Percentiles rank a stretch among this genome's conserved stretches.
These are phyloP conservation scores for Sporothrix inflata DNA, from an alignment of 2,329 filamentous ascomycete genomes.

Conservation along the genomic window DNA sequence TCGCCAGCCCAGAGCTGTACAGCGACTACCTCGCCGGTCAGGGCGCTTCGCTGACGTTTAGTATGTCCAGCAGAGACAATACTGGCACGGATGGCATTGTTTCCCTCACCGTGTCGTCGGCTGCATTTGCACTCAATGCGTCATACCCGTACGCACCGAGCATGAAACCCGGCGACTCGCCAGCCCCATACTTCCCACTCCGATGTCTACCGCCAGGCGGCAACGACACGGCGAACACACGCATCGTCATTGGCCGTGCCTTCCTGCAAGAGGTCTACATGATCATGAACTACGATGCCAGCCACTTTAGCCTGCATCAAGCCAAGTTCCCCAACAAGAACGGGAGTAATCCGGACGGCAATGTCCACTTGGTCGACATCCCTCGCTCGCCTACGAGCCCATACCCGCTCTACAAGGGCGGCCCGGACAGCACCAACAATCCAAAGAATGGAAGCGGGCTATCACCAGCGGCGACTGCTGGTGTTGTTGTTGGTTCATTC, in stretches of 20 bases:
- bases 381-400: slow-evolving; percentile 50
- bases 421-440: slow-evolving; percentile 10
- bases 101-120: slow-evolving; percentile 58
- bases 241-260: slow-evolving; percentile 64
- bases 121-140: slow-evolving; percentile 55
- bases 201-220: slow-evolving; percentile 55
- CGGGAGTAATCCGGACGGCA: slow-evolving; percentile 31
- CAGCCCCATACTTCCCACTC: slow-evolving; percentile 67
- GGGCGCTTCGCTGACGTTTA: slow-evolving; percentile 60
- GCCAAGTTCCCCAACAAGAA: slow-evolving; percentile 54
- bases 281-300: slow-evolving; percentile 59
- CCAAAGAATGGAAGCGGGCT: slow-evolving; percentile 38
- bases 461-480: slow-evolving; percentile 48
- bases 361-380: slow-evolving; percentile 49
- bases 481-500: slow-evolving; percentile 50
- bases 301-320: slow-evolving; percentile 58
- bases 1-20: slow-evolving; percentile 60
- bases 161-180: slow-evolving; percentile 50
- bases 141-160: slow-evolving; percentile 53
- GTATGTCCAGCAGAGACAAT: slow-evolving; percentile 59
- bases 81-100: slow-evolving; percentile 54
- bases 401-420: slow-evolving; percentile 48
- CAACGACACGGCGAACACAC: neutral
- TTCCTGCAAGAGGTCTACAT: slow-evolving; percentile 73
- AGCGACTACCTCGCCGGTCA: slow-evolving; percentile 49